Conservation (phyloP, 2,329 filamentous ascomycete species). For the Magnaporthiopsis incrustans region DNA sequence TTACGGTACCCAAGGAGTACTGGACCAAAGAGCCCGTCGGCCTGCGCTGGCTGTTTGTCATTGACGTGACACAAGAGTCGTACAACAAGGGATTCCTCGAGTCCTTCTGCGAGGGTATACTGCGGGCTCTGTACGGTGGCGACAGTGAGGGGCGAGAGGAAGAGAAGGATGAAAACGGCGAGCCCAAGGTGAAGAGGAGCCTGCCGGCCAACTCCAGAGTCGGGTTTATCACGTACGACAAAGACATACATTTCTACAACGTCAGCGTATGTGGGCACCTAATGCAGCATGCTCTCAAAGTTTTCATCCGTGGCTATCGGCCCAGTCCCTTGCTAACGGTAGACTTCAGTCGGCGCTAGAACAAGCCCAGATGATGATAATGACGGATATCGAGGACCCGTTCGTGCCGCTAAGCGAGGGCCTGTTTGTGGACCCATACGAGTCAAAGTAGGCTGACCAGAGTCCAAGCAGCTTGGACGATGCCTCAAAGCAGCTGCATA, state of each 20-base stretch:
- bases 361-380: conserved; percentile 95
- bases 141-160: conserved; percentile 39
- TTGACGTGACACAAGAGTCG: conserved; percentile 88
- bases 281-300: not conserved
- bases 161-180: conserved; percentile 41
- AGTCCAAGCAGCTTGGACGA: conserved; percentile 2
- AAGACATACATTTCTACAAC: conserved; percentile 97
- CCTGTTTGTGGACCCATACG: conserved; percentile 88
- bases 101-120: conserved; percentile 82
- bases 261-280: conserved; percentile 57
- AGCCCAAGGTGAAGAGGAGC: conserved; percentile 45
- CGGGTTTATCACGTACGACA: conserved; percentile 93
- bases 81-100: conserved; percentile 86
- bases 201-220: conserved; percentile 78
- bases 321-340: not conserved
- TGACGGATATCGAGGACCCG: conserved; percentile 94
- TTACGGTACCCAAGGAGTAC: conserved; percentile 95
- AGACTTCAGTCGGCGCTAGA: conserved; percentile 57
- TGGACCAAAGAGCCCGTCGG: conserved; percentile 93
- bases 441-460: conserved; percentile 57
- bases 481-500: conserved; percentile 3
- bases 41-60: conserved; percentile 79
- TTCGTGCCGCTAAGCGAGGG: conserved; percentile 89
- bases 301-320: no score
- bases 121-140: conserved; percentile 73